A percentile compares a stretch with the other conserved stretches of the same genome.
These are phyloP conservation scores for Mycena citricolor DNA, from an alignment of 1,284 basidiomycete genomes.

Conservation along the genomic window DNA sequence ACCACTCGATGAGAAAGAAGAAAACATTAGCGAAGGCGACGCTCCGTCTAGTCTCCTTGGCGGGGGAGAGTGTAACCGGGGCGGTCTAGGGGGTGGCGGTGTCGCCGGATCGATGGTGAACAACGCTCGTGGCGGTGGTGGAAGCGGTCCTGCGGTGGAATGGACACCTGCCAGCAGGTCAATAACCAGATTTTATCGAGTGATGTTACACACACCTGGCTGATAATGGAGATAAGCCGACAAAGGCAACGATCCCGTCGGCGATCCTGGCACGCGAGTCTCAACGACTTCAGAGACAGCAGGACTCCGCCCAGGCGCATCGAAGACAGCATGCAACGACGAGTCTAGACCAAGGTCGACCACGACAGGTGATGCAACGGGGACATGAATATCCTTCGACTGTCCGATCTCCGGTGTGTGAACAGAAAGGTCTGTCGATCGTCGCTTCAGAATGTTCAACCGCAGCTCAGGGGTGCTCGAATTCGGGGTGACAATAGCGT, in stretches of 20 bases:
- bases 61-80: slow-evolving; percentile 57
- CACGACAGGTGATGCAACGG: slow-evolving; percentile 59
- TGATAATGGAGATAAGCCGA: slow-evolving; percentile 57
- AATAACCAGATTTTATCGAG: too few relatives aligned
- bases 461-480: slow-evolving; percentile 2
- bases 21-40: slow-evolving; percentile 56
- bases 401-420: slow-evolving; percentile 60
- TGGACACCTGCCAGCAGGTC: slow-evolving; percentile 56
- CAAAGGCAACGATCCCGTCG: slow-evolving; percentile 27
- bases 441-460: slow-evolving; percentile 24
- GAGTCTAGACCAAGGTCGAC: slow-evolving; percentile 40
- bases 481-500: not conserved
- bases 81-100: slow-evolving; percentile 64
- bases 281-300: slow-evolving; percentile 26
- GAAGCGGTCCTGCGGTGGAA: slow-evolving; percentile 69
- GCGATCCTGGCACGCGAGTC: too few relatives aligned
- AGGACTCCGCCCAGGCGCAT: slow-evolving; percentile 22
- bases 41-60: too few relatives aligned
- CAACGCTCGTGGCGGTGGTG: slow-evolving; percentile 59
- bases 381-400: slow-evolving; percentile 52
- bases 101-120: slow-evolving; percentile 45
- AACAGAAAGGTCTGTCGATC: slow-evolving; percentile 23
- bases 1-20: slow-evolving; percentile 40
- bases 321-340: slow-evolving; percentile 29
- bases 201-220: slow-evolving; percentile 38